Evolutionary conservation across 352 stramenopile species (phyloP).

Genomic region (Globisporangium uncinulatum): DNA sequence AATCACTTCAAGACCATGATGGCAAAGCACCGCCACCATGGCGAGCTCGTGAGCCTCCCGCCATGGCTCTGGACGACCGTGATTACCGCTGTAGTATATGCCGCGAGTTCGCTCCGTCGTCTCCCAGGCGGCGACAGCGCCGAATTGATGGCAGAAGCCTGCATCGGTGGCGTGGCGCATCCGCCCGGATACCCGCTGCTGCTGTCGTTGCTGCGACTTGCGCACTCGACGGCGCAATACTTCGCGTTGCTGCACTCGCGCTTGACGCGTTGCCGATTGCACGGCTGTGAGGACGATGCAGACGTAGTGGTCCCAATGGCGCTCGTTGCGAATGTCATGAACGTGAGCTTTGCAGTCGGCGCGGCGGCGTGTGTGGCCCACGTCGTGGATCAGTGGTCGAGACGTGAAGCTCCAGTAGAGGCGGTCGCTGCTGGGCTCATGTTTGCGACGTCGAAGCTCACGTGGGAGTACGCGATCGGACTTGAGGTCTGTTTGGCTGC

Average conservation of each 20-base stretch:
- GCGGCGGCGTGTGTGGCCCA: constrained; percentile 35
- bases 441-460: constrained; percentile 80
- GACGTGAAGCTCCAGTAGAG: constrained; percentile 13
- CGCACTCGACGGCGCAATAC: constrained; percentile 5
- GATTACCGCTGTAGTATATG: constrained; percentile 18
- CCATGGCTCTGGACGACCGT: constrained; percentile 25
- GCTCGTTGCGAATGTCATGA: constrained; percentile 28
- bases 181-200: constrained; percentile 92
- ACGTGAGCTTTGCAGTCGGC: constrained; percentile 21
- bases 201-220: constrained; percentile 48
- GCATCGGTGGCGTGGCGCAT: constrained; percentile 85
- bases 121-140: constrained; percentile 83
- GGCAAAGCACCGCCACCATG: background rate
- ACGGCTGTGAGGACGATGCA: background rate
- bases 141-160: constrained; percentile 90
- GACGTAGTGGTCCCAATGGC: constrained; percentile 18
- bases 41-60: background rate
- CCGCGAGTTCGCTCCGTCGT: constrained; percentile 11
- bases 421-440: constrained; percentile 27
- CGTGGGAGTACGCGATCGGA: constrained; percentile 89
- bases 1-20: too few species aligned
- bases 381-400: constrained; percentile 23
- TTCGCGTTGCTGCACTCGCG: background rate
- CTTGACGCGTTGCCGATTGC: background rate
- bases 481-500: constrained; percentile 18